Percentiles rank a stretch among this genome's conserved stretches.
These are phyloP conservation scores for Neonectria faginata DNA, from an alignment of 2,329 filamentous ascomycete species.

Conservation along the genomic window DNA sequence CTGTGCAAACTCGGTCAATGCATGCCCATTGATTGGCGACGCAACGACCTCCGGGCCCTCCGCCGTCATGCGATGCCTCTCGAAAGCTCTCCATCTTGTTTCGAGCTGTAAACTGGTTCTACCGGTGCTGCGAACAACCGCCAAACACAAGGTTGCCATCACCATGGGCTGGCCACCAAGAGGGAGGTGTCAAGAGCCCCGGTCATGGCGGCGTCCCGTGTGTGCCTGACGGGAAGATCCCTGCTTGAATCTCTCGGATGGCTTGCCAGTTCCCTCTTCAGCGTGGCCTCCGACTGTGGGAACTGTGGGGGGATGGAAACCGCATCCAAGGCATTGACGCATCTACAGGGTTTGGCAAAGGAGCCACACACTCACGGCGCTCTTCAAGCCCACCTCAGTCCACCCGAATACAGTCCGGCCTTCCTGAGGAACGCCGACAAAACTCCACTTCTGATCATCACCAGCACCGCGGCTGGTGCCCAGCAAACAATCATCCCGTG, in stretches of 20 bases:
- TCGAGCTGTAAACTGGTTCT: constrained; percentile 6
- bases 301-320: constrained; percentile 39
- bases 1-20: constrained; percentile 43
- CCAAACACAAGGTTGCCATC: constrained; percentile 17
- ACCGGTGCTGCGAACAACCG: background rate
- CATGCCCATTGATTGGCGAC: constrained; percentile 43
- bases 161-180: constrained; percentile 2
- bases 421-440: constrained; percentile 15
- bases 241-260: constrained; percentile 37
- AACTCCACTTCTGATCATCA: constrained; percentile 20
- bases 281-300: constrained; percentile 30
- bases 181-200: constrained; percentile 26
- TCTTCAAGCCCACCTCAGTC: constrained; percentile 16
- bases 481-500: constrained; percentile 17
- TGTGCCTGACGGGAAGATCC: constrained; percentile 37
- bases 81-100: constrained; percentile 21
- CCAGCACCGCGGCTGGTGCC: constrained; percentile 14
- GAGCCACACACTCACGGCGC: constrained; percentile 33
- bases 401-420: constrained; percentile 9
- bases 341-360: constrained; percentile 48
- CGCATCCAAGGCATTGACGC: constrained; percentile 57
- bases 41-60: constrained; percentile 15
- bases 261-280: constrained; percentile 38
- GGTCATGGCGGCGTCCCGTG: constrained; percentile 22
- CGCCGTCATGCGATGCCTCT: constrained; percentile 31